phyloP scores from a whole-genome alignment of 345 rosid species.

The Rhodomyrtus tomentosa region DNA sequence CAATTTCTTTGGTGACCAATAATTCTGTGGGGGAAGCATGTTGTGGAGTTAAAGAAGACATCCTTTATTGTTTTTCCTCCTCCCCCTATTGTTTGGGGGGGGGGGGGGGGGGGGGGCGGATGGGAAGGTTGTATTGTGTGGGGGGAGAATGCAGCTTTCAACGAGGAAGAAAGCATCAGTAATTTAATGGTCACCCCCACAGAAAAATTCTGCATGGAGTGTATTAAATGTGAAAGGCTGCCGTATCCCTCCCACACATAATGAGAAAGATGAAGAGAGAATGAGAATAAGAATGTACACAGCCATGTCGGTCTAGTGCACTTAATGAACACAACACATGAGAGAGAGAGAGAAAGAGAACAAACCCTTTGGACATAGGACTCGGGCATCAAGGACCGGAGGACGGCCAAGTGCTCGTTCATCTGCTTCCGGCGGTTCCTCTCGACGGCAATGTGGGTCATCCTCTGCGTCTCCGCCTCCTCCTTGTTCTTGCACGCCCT shows the following conservation, averaged over 20 bases:
- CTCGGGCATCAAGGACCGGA: constrained; percentile 82
- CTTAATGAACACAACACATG: background rate
- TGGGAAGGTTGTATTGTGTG: background rate
- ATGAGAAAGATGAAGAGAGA: background rate
- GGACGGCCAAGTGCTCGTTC: constrained; percentile 72
- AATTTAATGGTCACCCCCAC: background rate
- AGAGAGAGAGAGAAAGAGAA: background rate
- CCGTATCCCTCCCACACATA: background rate
- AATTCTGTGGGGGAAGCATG: background rate
- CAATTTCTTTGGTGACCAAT: background rate
- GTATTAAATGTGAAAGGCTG: background rate
- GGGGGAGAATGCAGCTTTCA: background rate
- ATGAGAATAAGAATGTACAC: background rate
- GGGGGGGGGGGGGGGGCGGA: background rate
- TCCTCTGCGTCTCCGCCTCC: constrained; percentile 81
- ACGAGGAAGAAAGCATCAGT: background rate
- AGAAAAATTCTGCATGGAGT: background rate
- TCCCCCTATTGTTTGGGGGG: background rate
- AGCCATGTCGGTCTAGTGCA: background rate
- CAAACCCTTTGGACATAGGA: constrained; percentile 73
- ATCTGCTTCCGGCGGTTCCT: constrained; percentile 84
- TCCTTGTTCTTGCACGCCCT: constrained; percentile 74
- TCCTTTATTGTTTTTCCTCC: background rate
- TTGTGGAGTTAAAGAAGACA: background rate
- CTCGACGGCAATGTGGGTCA: constrained; percentile 90